Base-by-base conservation (phyloP, 768 basidiomycete genomes). In the Lactarius hengduanensis region DNA sequence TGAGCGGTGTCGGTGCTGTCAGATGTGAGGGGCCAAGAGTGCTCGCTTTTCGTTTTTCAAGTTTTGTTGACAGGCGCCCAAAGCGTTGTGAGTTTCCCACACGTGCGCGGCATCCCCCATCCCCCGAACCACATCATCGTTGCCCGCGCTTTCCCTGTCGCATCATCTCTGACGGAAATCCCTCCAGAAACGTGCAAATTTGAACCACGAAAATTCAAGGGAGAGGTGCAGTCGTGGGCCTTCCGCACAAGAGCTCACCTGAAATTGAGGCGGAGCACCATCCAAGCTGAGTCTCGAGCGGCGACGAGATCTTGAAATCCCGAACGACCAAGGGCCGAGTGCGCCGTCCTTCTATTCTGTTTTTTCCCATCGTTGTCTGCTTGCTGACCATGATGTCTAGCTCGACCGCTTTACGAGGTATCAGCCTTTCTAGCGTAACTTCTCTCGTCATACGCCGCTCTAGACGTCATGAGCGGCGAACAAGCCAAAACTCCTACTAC, bases 221-320 rank as follows among this genome's bases (percentile, higher is more conserved):
- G 26, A n/a, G 34, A 47, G 34, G 53, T 22, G 57, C 9, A 13
- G 57, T 41, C 30, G 60, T 47, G 47, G 36, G 41, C 30, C 15
- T 63, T 22, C 15, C 18, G 26, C 40, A n/a, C 16, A 20, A 11
- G 28, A 20, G 34, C 45, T 40, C 41, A n/a, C 57, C 41, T 34
- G 57, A 45, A 68, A 64, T 66, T 70, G 63, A 69, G 68, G 70
- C 70, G 70, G 70, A 70, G 70, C 68, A 50, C 54, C 62, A 34
- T 43, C 56, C 18, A 67, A 47, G 38, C 59, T 53, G 45, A 69
- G 70, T 70, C 70, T 64, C 36, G 70, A 70, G 70, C 70, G 70
- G 70, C 70, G 70, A 70, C 70, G 70, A 69, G 63, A 68, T 70
- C 68, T 69, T 65, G 64, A 70, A 70, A 69, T 69, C 68, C 70